phyloP scores from a whole-genome alignment of 352 stramenopile species.

The Globisporangium megalacanthum region DNA sequence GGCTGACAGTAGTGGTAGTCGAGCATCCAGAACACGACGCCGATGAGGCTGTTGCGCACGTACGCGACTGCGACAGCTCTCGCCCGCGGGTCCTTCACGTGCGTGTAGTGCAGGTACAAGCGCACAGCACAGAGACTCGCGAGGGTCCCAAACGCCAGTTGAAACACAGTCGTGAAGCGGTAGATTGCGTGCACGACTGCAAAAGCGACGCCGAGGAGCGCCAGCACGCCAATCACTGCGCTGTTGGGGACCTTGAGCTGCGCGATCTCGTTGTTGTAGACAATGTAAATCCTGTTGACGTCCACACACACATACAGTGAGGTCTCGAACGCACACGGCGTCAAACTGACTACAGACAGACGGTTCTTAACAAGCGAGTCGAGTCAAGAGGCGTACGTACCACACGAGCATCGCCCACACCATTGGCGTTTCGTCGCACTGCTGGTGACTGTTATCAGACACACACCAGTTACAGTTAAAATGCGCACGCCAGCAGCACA shows the following conservation, averaged over 20 bases:
- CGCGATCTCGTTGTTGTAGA: constrained; percentile 71
- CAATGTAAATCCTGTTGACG: constrained; percentile 62
- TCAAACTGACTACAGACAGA: too few species aligned
- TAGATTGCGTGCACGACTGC: constrained; percentile 70
- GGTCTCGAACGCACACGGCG: too few species aligned
- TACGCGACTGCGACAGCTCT: constrained; percentile 56
- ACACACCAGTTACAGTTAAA: too few species aligned
- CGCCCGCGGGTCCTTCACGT: constrained; percentile 48
- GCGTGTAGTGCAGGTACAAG: constrained; percentile 53
- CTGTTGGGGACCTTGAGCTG: constrained; percentile 34
- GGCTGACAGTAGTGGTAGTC: constrained; percentile 78
- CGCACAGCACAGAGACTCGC: constrained; percentile 43
- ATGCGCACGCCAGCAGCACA: neutral
- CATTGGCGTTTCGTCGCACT: constrained; percentile 84
- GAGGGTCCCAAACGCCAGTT: constrained; percentile 67
- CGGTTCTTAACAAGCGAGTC: too few species aligned
- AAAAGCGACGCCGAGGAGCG: constrained; percentile 53
- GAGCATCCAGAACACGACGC: constrained; percentile 66
- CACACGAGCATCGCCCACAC: constrained; percentile 77
- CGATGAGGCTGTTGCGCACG: constrained; percentile 53
- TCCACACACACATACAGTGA: too few species aligned
- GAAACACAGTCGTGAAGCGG: constrained; percentile 72
- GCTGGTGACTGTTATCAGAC: constrained; percentile 36
- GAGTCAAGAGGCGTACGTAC: constrained; percentile 14
- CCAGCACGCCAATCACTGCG: constrained; percentile 43